Conservation (phyloP, 2,329 filamentous ascomycete genomes). For the Bipolaris sorokiniana region DNA sequence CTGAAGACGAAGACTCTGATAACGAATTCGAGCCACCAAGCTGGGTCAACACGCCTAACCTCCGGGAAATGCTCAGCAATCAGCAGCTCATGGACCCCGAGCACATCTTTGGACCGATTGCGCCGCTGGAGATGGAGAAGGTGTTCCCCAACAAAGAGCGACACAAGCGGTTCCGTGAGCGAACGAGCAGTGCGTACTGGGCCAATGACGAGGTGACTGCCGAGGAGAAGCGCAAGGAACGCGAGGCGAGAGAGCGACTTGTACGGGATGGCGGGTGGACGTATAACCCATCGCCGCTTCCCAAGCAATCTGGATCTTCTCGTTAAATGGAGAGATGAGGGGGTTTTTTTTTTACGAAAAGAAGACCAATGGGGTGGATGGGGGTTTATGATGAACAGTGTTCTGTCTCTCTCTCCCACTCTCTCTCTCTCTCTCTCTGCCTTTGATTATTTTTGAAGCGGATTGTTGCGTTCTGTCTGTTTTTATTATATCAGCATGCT, state of each 20-base stretch:
- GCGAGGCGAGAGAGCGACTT: slow-evolving; percentile 78
- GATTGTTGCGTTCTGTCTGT: too few relatives aligned
- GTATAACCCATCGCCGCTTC: slow-evolving; percentile 44
- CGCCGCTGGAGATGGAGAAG: slow-evolving; percentile 91
- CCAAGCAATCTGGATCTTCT: slow-evolving; percentile 26
- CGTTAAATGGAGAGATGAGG: slow-evolving; percentile 4
- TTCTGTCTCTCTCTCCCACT: too few relatives aligned
- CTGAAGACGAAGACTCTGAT: slow-evolving; percentile 79
- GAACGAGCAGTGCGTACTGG: slow-evolving; percentile 97
- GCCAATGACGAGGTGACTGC: slow-evolving; percentile 82
- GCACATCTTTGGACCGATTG: slow-evolving; percentile 85
- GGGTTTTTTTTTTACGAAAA: neutral
- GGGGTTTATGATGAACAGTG: too few relatives aligned
- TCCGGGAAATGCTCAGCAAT: slow-evolving; percentile 74
- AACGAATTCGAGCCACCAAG: slow-evolving; percentile 71
- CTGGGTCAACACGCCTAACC: slow-evolving; percentile 88
- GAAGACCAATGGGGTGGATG: too few relatives aligned
- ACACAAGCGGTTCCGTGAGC: slow-evolving; percentile 84
- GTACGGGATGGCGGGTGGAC: slow-evolving; percentile 82
- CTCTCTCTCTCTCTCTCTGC: too few relatives aligned
- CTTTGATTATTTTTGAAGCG: too few relatives aligned
- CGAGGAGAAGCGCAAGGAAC: slow-evolving; percentile 82
- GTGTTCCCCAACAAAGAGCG: slow-evolving; percentile 81
- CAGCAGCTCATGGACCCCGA: slow-evolving; percentile 88
- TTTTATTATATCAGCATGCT: too few relatives aligned